Evolutionary conservation across 306 rosid species (phyloP).

Genomic region (Geum urbanum): DNA sequence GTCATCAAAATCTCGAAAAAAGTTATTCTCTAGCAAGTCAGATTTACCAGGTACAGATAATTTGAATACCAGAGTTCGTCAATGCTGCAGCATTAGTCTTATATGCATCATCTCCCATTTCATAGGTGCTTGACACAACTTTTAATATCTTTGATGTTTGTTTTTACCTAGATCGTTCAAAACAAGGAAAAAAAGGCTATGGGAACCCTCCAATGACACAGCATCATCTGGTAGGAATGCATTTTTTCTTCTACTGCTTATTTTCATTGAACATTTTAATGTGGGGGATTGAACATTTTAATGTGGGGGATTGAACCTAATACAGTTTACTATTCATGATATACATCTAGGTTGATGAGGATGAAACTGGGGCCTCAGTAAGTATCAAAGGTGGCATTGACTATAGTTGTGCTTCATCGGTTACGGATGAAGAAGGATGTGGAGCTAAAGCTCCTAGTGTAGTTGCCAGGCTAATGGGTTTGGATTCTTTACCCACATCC

Average conservation of each 20-base stretch:
- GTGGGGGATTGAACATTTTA: slow-evolving; percentile 4
- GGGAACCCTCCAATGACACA: slow-evolving; percentile 45
- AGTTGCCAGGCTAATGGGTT: slow-evolving; percentile 95
- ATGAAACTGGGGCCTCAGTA: slow-evolving; percentile 43
- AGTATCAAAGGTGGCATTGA: slow-evolving; percentile 61
- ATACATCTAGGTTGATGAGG: slow-evolving; percentile 52
- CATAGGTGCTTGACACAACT: slow-evolving; percentile 15
- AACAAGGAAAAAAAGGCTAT: slow-evolving; percentile 46
- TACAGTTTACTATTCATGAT: neutral
- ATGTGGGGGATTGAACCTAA: slow-evolving; percentile 11
- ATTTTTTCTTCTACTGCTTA: slow-evolving; percentile 18
- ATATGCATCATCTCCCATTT: slow-evolving; percentile 6
- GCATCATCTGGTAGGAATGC: slow-evolving; percentile 42
- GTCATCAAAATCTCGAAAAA: slow-evolving; percentile 83
- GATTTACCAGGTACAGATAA: slow-evolving; percentile 52
- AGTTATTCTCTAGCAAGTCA: slow-evolving; percentile 61
- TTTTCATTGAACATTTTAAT: slow-evolving; percentile 5
- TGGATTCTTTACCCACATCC: slow-evolving; percentile 74
- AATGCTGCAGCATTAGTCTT: slow-evolving; percentile 10
- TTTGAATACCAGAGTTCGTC: slow-evolving; percentile 5
- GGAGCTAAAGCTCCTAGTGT: slow-evolving; percentile 70
- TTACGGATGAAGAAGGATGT: slow-evolving; percentile 74
- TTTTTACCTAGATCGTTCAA: slow-evolving; percentile 40
- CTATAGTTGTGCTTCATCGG: slow-evolving; percentile 80
- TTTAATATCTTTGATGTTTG: slow-evolving; percentile 6